A percentile compares a stretch with the other conserved stretches of the same genome.
phyloP scores from a whole-genome alignment of 1,284 basidiomycete genomes.

The Trametes polyzona region DNA sequence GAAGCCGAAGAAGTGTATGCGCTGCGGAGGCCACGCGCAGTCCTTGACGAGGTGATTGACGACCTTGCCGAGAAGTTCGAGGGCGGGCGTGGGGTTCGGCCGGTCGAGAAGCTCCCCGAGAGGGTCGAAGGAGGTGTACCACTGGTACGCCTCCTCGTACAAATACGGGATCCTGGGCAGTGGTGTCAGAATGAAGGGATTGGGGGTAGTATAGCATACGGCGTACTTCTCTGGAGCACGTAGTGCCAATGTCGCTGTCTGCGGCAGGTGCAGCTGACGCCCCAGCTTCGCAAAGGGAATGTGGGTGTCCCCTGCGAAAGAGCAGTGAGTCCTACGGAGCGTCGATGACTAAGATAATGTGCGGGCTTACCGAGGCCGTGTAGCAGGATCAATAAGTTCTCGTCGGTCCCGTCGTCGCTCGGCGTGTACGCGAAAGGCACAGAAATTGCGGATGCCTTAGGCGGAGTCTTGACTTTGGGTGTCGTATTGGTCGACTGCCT shows the following conservation, averaged over 20 bases:
- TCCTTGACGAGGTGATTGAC: slow-evolving; percentile 60
- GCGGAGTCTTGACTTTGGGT: slow-evolving; percentile 55
- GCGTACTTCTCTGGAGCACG: slow-evolving; percentile 76
- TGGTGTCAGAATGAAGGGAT: background rate
- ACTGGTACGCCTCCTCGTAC: slow-evolving; percentile 81
- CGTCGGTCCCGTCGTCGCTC: slow-evolving; percentile 82
- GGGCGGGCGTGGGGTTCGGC: slow-evolving; percentile 74
- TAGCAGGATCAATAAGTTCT: slow-evolving; percentile 84
- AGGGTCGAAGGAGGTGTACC: slow-evolving; percentile 85
- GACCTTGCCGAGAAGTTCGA: slow-evolving; percentile 57
- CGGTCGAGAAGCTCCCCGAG: slow-evolving; percentile 74
- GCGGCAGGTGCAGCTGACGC: slow-evolving; percentile 76
- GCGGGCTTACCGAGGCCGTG: slow-evolving; percentile 85
- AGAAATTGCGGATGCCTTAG: slow-evolving; percentile 49
- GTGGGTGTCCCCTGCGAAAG: slow-evolving; percentile 78
- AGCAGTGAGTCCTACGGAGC: background rate
- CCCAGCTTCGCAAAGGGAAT: slow-evolving; percentile 77
- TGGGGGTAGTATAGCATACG: background rate
- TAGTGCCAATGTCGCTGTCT: slow-evolving; percentile 82
- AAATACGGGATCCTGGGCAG: slow-evolving; percentile 74
- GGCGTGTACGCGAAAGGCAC: slow-evolving; percentile 66
- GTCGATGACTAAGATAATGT: background rate
- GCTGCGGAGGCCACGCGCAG: slow-evolving; percentile 67
- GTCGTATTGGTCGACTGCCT: slow-evolving; percentile 16
- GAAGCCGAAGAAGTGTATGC: slow-evolving; percentile 89